Conservation (phyloP, 148 eudicot species). For the Heliosperma pusillum region DNA sequence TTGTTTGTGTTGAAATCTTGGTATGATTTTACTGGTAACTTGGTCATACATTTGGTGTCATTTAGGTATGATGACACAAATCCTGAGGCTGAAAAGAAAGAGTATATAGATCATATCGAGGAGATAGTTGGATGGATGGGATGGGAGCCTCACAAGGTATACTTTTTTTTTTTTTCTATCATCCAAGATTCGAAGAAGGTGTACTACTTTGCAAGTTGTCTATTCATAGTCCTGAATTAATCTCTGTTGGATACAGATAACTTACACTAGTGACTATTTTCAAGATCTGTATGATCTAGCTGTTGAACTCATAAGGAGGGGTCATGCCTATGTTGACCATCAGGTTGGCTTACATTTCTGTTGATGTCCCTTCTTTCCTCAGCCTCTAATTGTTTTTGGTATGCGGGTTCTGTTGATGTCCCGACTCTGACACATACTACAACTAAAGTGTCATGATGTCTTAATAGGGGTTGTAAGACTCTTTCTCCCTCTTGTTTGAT, state of each 20-base stretch:
- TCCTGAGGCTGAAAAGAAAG: conserved; percentile 95
- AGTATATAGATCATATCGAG: conserved; percentile 39
- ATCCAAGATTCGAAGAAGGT: too few species aligned
- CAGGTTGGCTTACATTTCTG: conserved; percentile 46
- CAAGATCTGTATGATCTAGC: conserved; percentile 89
- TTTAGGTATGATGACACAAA: conserved; percentile 97
- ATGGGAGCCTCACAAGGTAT: conserved; percentile 91
- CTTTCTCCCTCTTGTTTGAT: not conserved
- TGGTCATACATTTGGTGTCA: not conserved
- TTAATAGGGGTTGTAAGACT: not conserved
- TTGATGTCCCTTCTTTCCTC: not conserved
- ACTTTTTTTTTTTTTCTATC: too few species aligned
- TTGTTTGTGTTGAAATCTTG: too few species aligned
- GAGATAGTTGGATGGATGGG: conserved; percentile 98
- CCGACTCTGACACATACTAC: too few species aligned
- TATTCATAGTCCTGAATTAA: not conserved
- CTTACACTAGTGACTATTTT: conserved; percentile 91
- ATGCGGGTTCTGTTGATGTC: too few species aligned
- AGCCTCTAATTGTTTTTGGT: too few species aligned
- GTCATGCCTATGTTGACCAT: conserved; percentile 95
- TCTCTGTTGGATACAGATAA: conserved; percentile 39
- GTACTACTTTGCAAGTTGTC: too few species aligned
- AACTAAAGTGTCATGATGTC: not conserved
- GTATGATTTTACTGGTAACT: conserved; percentile 5
- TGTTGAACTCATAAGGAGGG: conserved; percentile 75